Conservation (phyloP, 2,329 filamentous ascomycete species). For the Chrysoporthe austroafricana region DNA sequence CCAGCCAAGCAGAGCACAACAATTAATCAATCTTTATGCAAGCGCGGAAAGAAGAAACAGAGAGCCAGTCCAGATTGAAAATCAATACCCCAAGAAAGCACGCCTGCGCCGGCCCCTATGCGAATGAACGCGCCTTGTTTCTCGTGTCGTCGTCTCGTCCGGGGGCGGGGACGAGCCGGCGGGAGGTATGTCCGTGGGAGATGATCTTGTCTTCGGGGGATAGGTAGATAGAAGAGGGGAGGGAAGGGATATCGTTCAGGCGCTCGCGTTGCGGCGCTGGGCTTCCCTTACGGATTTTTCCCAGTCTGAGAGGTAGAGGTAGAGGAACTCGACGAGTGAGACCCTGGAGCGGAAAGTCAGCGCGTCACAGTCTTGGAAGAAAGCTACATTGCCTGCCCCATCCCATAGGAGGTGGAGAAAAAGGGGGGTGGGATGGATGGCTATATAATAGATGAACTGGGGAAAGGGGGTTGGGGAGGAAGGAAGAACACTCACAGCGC, state of each 20-base stretch:
- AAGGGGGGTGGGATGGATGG: not conserved
- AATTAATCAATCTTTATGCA: not conserved
- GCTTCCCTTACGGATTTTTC: slow-evolving; percentile 57
- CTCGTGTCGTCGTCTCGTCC: too few species aligned
- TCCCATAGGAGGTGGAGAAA: not conserved
- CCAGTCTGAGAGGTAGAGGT: slow-evolving; percentile 58
- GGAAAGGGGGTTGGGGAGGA: too few species aligned
- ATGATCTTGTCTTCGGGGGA: too few species aligned
- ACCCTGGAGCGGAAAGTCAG: slow-evolving; percentile 43
- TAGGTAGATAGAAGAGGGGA: not conserved
- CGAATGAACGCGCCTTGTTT: too few species aligned
- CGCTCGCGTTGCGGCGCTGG: slow-evolving; percentile 53
- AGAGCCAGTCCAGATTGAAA: not conserved
- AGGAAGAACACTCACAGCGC: slow-evolving; percentile 51
- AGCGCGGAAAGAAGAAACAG: not conserved
- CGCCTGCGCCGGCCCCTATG: too few species aligned
- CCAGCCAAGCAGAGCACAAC: not conserved
- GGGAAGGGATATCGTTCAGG: slow-evolving; percentile 34
- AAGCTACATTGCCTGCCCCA: not conserved
- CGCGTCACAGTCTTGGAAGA: too few species aligned
- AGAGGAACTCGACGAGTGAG: slow-evolving; percentile 57
- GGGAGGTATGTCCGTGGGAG: too few species aligned
- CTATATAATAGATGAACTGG: not conserved
- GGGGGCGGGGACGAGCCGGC: too few species aligned
- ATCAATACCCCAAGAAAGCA: too few species aligned